Evolutionary conservation across 495 filamentous ascomycete species (phyloP), one percentile per base, ranked within the genome.

Genomic region (Penicillium odoratum): DNA sequence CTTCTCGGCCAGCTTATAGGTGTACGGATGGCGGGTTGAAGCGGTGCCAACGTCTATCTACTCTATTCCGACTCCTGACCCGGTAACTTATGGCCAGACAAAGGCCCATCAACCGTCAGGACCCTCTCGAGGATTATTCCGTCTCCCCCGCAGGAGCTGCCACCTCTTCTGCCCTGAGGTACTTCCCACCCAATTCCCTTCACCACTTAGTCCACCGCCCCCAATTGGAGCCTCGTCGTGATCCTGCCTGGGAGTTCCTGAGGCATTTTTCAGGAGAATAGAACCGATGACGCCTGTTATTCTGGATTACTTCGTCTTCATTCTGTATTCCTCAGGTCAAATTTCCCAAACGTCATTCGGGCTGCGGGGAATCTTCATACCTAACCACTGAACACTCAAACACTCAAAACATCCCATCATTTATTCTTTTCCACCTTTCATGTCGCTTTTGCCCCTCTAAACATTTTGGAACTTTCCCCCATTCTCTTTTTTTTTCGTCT

Each of bases 1-100:
- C 33, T 54, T 53, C 63, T 65, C 63, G 58, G 55, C 49, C 43
- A 49, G 56, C 16, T 40, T 53, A 16, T 28, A 55, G 62, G 70
- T 67, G 56, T 69, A 69, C 75, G 74, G 63, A 81, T 82, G 79
- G 79, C 78, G 74, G 75, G 70, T 71, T 77, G 68, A 74, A 53
- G 64, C 71, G 70, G 74, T 68, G 67, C 68, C 59, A 53, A 70
- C 66, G 62, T 42, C 25, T 44, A 30, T 72, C 62, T 57, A 69
- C 69, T 57, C 56, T 61, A 70, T 66, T 63, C 38, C 72, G 63
- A 66, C 67, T 60, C 63, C 57, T 65, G 66, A 77, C 60, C 71
- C 63, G 69, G 68, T 70, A 73, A 78, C 77, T 74, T 79, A 79
- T 79, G 77, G 77, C 77, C 74, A 79, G 74, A 62, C 74, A 74